Evolutionary conservation across 768 basidiomycete genomes (phyloP), one percentile per base, ranked within the genome.

Genomic region (Piloderma croceum): DNA sequence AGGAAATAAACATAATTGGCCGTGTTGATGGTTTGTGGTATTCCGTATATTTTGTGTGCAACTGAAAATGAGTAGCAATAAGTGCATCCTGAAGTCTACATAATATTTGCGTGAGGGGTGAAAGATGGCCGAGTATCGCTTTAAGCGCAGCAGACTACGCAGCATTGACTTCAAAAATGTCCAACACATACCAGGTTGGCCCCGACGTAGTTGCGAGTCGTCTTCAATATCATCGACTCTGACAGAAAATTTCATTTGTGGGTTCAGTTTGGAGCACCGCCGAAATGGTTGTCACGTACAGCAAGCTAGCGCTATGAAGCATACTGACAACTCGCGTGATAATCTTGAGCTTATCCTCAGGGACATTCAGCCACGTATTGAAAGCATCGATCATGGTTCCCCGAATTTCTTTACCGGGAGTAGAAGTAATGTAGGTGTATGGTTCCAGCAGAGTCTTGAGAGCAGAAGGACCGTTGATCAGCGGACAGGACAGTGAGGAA

Each of bases 1-100:
- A 90, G 76, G 55, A 98, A 99, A 57, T 94, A 97, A 21, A 92
- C 90, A 49, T 97, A 98, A 56, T 96, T 97, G 1, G 94, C 94
- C 0, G 85, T 81, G 58, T 99, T 99, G 65, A 99, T 92, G 0
- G 94, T 96, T 57, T 97, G 94, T 1, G 94, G 90, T 3, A 96
- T 67, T 2, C 94, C 94, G 52, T 94, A 99, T 49, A 99, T 94
- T 67, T 89, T 90, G 67, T 99, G 93, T 0, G 90, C 79, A 18
- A 93, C 93, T 83, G 46, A 1, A 42, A n/a, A 33, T 39, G 13
- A 20, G 20, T 23, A 23, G 21, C 15, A 19, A 34, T 15, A 1
- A 15, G 11, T 24, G n/a, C 31, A 33, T 31, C 21, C 19, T 34
- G 15, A 24, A 3, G 13, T 31, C 23, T 15, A 34, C 34, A 31